These are phyloP conservation scores for Aspergillus bertholletiae DNA, from an alignment of 495 filamentous ascomycete genomes.

Conservation along the genomic window DNA sequence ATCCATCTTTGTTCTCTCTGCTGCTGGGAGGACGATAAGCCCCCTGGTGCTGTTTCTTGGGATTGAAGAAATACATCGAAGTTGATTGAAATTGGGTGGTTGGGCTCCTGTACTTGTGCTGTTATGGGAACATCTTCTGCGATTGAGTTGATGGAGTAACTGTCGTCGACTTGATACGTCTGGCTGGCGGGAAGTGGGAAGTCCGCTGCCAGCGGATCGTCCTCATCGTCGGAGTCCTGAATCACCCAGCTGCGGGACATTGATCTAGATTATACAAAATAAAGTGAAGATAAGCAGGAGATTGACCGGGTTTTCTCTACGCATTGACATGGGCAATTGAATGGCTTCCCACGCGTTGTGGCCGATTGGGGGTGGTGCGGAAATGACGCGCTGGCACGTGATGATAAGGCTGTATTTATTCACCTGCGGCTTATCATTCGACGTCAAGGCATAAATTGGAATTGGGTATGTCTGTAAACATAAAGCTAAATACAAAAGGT, in stretches of 20 bases:
- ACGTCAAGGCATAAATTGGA: background rate
- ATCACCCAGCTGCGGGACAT: conserved; percentile 42
- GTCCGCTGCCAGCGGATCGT: conserved; percentile 34
- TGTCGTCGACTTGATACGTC: background rate
- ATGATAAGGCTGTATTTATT: conserved; percentile 23
- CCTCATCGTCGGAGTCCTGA: conserved; percentile 51
- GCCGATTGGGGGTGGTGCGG: background rate
- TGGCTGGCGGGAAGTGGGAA: conserved; percentile 17
- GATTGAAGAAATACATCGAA: conserved; percentile 42
- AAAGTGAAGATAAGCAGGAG: background rate
- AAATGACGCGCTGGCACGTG: conserved; percentile 33
- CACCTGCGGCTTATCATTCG: background rate
- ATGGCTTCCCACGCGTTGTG: conserved; percentile 25
- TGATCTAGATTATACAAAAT: background rate
- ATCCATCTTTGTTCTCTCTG: conserved; percentile 40
- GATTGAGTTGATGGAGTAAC: background rate
- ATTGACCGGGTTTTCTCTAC: background rate
- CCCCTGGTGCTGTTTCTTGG: conserved; percentile 17
- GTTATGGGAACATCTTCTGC: background rate
- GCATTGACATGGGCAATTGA: background rate
- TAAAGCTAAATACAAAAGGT: background rate
- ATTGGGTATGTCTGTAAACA: background rate
- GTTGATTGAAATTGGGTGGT: conserved; percentile 27
- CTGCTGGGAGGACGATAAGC: conserved; percentile 32
- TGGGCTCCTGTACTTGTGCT: background rate